Evolutionary conservation across 2,329 filamentous ascomycete species (phyloP), one percentile per base, ranked within the genome.

Genomic region (Penicillium sp.): DNA sequence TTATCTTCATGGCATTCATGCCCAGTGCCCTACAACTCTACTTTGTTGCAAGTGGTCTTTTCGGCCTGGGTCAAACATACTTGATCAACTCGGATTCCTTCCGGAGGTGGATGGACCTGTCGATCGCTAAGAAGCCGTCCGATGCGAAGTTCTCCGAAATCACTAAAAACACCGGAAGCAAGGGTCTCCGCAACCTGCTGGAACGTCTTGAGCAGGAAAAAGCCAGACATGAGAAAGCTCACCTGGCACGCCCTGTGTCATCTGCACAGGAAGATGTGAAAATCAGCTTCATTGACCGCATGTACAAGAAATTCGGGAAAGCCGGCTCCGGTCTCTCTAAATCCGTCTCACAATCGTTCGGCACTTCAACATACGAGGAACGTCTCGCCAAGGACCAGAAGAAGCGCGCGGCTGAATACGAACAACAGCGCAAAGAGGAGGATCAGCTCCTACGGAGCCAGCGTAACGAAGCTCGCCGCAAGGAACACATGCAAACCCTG

Each of bases 1-100:
- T 83, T 30, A 2, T 74, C 5, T 76, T 88, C 66, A 85, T 84
- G 50, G 64, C 75, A 12, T 82, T 74, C 58, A 80, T 82, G 68
- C 81, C 84, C 0, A 79, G 82, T 25, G 79, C 77, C 19, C 70
- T 89, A 2, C 85, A 88, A 67, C 66, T 89, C 30, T 88, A 84
- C 75, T 88, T 90, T 74, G 70, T 82, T 50, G 62, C 69, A 12
- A 74, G 71, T 4, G 73, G 75, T 56, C 4, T 71, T 0, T 65
- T 77, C 37, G 72, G 67, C 10, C 44, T 74, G 17, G 36, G 66
- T 19, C 83, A 86, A 71, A 67, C 78, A 5, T 70, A 69, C 44
- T 50, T 81, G 4, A 72, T 84, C 57, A 74, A 75, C 59, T 71
- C 61, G 33, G 46, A 57, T 6, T 45, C 11, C 9, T 71, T 75